Conservation (phyloP, 169 alveolate species). For the Plasmodium sp. region DNA sequence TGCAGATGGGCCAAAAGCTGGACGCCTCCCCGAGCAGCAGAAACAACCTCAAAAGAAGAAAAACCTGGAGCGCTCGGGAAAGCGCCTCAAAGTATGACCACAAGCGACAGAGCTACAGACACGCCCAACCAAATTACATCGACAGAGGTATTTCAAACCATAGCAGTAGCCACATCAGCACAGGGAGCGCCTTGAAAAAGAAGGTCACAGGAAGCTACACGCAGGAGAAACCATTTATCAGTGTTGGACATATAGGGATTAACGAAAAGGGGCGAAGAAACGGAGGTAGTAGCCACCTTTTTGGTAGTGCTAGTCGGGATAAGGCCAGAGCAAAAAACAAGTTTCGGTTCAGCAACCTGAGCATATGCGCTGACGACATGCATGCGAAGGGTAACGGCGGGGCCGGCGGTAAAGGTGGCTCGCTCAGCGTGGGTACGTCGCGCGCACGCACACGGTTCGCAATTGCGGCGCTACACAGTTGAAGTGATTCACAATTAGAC, state of each 20-base stretch:
- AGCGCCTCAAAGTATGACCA: background rate
- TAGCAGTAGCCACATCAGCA: background rate
- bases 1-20: slow-evolving; percentile 22
- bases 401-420: background rate
- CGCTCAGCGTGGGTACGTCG: background rate
- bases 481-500: no score
- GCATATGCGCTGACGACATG: slow-evolving; percentile 14
- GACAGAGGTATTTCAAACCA: background rate
- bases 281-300: background rate
- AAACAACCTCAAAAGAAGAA: slow-evolving; percentile 18
- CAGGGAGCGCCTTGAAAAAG: background rate
- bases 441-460: background rate
- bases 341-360: slow-evolving; percentile 25
- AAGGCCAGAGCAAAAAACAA: slow-evolving; percentile 3
- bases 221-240: slow-evolving; percentile 25
- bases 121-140: background rate
- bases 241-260: slow-evolving; percentile 23
- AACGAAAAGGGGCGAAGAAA: slow-evolving; percentile 16
- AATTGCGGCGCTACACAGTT: background rate
- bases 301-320: background rate
- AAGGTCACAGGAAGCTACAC: background rate
- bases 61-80: slow-evolving; percentile 21
- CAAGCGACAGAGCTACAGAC: background rate
- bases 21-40: background rate
- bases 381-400: background rate